Base-by-base conservation (phyloP, 2,329 filamentous ascomycete species). In the Fusarium sp. region DNA sequence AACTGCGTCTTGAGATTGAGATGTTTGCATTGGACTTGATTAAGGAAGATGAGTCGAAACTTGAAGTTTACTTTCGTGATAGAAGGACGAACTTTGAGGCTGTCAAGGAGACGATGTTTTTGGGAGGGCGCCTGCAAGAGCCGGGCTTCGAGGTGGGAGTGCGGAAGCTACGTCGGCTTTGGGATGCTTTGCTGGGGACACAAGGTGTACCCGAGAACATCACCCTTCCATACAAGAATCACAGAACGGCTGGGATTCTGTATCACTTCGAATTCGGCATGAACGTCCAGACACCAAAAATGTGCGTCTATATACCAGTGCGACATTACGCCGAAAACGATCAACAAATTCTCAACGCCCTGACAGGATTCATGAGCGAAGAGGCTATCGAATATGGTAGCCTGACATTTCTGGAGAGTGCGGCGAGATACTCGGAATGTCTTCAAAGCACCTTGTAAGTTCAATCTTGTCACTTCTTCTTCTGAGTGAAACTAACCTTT, bases 21-120 rank as follows among this genome's bases (percentile, higher is more conserved):
- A 81, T 83, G 68, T 45, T 84, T 22, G 82, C 81, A 0, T 74
- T 84, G 14, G 83, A 85, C 57, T 71, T 80, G 8, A 71, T 83
- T 4, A 56, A 72, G 2, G 66, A 76, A 0, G 37, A 59, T 0
- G 58, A 79, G 3, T 81, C 82, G 1, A 79, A 83, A 4, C 70
- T 84, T 35, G 84, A 85, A 60, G 73, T 85, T 38, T 85, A 84
- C 66, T 75, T 83, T 17, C 75, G 83, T 14, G 72, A 63, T 12
- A 76, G 78, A 14, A 38, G 74, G 2, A 84, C 82, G 0, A 69
- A 52, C 8, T 83, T 84, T 37, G 68, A 65, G 3, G 78, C 76
- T 1, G 77, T 84, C 8, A 45, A 47, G 1, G 75, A 81, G 2
- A 69, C 63, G 0, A 79, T 81, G 69, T 71, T 75, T 0, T 66